A percentile compares a stretch with the other conserved stretches of the same genome.
These are phyloP conservation scores for Cyclostephanos invisitatus DNA, from an alignment of 108 stramenopile genomes.

Conservation along the genomic window DNA sequence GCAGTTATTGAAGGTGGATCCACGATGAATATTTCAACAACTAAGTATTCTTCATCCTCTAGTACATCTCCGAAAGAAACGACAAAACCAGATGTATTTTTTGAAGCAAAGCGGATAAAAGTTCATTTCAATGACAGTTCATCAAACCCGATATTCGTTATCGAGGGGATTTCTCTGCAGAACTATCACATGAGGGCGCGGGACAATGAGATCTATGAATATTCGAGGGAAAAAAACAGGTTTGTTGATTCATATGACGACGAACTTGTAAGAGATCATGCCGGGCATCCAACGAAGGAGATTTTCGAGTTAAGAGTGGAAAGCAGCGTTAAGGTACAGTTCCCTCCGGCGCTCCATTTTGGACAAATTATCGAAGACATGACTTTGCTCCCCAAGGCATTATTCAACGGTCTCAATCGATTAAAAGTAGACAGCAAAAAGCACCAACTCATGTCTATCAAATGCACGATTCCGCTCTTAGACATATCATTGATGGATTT, in stretches of 20 bases:
- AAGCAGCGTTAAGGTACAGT: slow-evolving; percentile 24
- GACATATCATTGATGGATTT: slow-evolving; percentile 40
- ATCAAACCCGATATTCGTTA: slow-evolving; percentile 29
- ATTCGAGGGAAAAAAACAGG: slow-evolving; percentile 12
- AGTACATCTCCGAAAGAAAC: slow-evolving; percentile 4
- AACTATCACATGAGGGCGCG: slow-evolving; percentile 29
- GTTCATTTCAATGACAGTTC: slow-evolving; percentile 31
- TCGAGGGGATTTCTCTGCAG: slow-evolving; percentile 24
- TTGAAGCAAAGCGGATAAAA: slow-evolving; percentile 20
- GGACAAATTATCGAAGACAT: slow-evolving; percentile 51
- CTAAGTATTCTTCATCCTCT: slow-evolving; percentile 19
- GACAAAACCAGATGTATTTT: slow-evolving; percentile 35
- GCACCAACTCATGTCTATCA: slow-evolving; percentile 50
- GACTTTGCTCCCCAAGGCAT: slow-evolving; percentile 31
- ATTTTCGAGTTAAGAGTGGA: slow-evolving; percentile 43
- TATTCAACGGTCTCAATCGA: slow-evolving; percentile 40
- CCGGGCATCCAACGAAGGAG: slow-evolving; percentile 47
- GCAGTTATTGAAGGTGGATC: slow-evolving; percentile 29
- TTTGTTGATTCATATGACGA: slow-evolving; percentile 3
- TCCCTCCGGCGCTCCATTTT: slow-evolving; percentile 39
- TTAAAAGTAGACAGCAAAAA: slow-evolving; percentile 18
- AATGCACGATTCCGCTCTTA: slow-evolving; percentile 31
- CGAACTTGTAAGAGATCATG: slow-evolving; percentile 31
- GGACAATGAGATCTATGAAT: slow-evolving; percentile 37
- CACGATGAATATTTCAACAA: slow-evolving; percentile 25